Conservation (phyloP, 2,329 filamentous ascomycete genomes). For the Alternaria viburni region DNA sequence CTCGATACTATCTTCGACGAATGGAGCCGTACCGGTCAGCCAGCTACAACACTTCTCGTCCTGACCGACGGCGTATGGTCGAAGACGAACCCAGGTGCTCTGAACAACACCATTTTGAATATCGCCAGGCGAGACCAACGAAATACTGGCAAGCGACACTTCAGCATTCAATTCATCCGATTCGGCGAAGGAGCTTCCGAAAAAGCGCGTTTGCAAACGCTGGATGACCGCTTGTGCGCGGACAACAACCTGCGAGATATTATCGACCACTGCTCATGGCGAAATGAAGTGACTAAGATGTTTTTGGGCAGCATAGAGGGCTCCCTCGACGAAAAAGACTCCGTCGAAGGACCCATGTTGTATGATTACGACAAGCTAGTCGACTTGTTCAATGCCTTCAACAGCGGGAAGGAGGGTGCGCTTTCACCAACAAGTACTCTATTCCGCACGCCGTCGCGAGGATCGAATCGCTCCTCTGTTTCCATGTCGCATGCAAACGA, state of each 20-base stretch:
- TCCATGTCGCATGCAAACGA: background rate
- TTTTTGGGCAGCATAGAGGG: slow-evolving; percentile 18
- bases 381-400: background rate
- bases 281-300: slow-evolving; percentile 18
- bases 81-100: rapidly evolving
- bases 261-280: slow-evolving; percentile 25
- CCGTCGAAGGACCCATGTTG: background rate
- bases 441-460: background rate
- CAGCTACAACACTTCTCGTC: background rate
- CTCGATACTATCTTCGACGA: rapidly evolving
- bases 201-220: background rate
- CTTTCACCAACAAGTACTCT: background rate
- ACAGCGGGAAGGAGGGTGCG: no score
- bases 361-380: background rate
- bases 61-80: background rate
- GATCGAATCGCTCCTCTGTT: background rate
- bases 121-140: background rate
- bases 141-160: background rate
- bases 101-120: background rate
- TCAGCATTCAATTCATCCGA: slow-evolving; percentile 25
- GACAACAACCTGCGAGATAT: slow-evolving; percentile 12
- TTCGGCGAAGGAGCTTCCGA: slow-evolving; percentile 8
- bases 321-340: background rate
- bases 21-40: rapidly evolving
- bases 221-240: background rate